Conservation (phyloP, 192 early-diverging fungal genomes). For the Rhizoclosmatium sp. region DNA sequence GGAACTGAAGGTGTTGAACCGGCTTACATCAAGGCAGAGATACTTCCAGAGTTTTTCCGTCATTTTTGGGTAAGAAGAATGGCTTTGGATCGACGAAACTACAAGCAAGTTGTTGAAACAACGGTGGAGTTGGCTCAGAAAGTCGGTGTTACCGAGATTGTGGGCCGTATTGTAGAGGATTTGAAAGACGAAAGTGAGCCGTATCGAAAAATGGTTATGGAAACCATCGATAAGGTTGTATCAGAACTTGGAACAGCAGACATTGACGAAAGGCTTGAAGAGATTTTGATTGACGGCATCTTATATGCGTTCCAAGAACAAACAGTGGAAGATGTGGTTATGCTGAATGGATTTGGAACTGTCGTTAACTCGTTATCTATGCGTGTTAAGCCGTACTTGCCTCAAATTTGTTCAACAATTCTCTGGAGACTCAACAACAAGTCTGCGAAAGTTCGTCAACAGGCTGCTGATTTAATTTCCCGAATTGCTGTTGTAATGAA, state of each 20-base stretch:
- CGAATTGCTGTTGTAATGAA: slow-evolving; percentile 94
- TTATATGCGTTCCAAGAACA: slow-evolving; percentile 99
- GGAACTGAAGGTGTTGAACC: slow-evolving; percentile 91
- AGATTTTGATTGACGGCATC: slow-evolving; percentile 95
- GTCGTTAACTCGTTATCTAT: slow-evolving; percentile 90
- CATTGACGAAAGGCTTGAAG: slow-evolving; percentile 90
- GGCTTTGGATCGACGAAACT: slow-evolving; percentile 94
- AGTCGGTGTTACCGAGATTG: slow-evolving; percentile 92
- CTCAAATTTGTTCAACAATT: slow-evolving; percentile 93
- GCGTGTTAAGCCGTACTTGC: slow-evolving; percentile 93
- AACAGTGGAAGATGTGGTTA: slow-evolving; percentile 87
- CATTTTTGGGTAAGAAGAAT: slow-evolving; percentile 98
- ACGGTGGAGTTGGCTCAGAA: slow-evolving; percentile 94
- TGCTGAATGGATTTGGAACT: slow-evolving; percentile 96
- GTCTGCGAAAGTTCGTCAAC: slow-evolving; percentile 92
- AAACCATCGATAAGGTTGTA: slow-evolving; percentile 88
- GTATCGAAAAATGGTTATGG: slow-evolving; percentile 98
- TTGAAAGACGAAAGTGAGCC: slow-evolving; percentile 95
- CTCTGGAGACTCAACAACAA: slow-evolving; percentile 98
- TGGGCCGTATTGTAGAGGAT: slow-evolving; percentile 85
- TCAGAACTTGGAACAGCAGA: slow-evolving; percentile 84
- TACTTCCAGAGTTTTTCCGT: slow-evolving; percentile 94
- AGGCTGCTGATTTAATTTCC: slow-evolving; percentile 96
- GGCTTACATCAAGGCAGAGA: slow-evolving; percentile 85
- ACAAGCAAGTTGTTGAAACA: slow-evolving; percentile 92